Percentiles rank a stretch among this genome's conserved stretches.
Evolutionary conservation across 768 basidiomycete genomes (phyloP).

Genomic region (Amanita rubescens): DNA sequence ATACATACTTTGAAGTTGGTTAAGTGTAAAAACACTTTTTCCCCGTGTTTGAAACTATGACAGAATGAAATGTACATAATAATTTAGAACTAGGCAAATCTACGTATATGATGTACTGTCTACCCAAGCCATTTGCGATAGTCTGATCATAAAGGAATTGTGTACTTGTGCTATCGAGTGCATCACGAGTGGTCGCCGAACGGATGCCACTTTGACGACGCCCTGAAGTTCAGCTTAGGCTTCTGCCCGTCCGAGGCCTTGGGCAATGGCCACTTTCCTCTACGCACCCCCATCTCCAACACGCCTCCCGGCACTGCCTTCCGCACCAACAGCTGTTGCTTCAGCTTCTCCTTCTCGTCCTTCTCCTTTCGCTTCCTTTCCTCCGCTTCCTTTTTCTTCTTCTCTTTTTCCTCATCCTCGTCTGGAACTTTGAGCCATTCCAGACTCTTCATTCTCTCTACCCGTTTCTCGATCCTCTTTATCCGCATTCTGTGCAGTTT

Average conservation of each 20-base stretch:
- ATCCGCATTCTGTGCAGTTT: conserved; percentile 31
- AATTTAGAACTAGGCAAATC: no score
- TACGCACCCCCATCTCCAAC: conserved; percentile 1
- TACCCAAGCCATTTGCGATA: no score
- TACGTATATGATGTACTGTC: no score
- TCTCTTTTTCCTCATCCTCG: conserved; percentile 21
- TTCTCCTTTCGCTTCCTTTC: not conserved
- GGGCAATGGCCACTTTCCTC: not conserved
- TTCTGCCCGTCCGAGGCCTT: not conserved
- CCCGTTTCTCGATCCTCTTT: conserved; percentile 19
- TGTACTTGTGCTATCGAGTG: no score
- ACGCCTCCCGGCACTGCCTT: not conserved
- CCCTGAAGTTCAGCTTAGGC: not conserved
- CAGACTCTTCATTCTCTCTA: conserved; percentile 24
- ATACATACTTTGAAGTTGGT: no score
- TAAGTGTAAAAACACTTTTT: no score
- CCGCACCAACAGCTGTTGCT: not conserved
- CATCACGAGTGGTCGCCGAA: no score
- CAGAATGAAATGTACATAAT: no score
- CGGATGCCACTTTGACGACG: not conserved
- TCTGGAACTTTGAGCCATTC: conserved; percentile 24
- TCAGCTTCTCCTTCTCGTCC: not conserved
- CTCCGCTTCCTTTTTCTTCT: conserved; percentile 10
- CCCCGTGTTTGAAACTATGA: no score
- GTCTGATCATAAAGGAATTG: no score